phyloP scores from a whole-genome alignment of 108 stramenopile species.

The Chaetoceros muelleri region DNA sequence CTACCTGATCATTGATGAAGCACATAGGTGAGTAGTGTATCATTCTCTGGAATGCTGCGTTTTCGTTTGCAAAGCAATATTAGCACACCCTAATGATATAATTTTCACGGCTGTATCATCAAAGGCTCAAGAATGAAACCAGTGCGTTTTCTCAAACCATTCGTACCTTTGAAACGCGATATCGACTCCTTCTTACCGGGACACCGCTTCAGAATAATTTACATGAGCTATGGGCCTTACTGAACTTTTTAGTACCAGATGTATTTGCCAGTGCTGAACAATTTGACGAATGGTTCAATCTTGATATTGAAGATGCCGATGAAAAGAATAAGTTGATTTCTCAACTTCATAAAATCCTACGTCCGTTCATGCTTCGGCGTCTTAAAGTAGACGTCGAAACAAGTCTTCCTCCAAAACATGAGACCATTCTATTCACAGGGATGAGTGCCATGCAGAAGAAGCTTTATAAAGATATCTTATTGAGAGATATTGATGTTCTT shows the following conservation, averaged over 20 bases:
- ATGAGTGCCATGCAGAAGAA: constrained; percentile 90
- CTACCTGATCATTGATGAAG: constrained; percentile 95
- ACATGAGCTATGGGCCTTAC: constrained; percentile 92
- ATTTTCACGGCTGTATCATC: constrained; percentile 23
- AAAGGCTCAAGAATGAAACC: constrained; percentile 92
- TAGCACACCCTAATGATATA: no score
- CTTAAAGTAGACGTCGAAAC: constrained; percentile 89
- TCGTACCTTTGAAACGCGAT: constrained; percentile 76
- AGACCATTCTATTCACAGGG: constrained; percentile 84
- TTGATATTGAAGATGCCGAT: constrained; percentile 77
- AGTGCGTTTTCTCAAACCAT: constrained; percentile 84
- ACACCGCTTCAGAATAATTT: constrained; percentile 98
- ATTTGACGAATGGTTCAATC: constrained; percentile 94
- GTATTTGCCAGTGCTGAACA: constrained; percentile 83
- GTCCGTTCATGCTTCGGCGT: constrained; percentile 97
- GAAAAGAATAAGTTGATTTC: constrained; percentile 89
- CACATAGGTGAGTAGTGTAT: constrained; percentile 17
- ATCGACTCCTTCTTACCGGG: constrained; percentile 93
- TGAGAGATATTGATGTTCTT: constrained; percentile 76
- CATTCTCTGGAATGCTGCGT: neutral
- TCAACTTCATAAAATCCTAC: constrained; percentile 94
- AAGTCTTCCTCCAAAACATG: constrained; percentile 82
- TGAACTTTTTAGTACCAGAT: constrained; percentile 73
- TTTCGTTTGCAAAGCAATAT: neutral
- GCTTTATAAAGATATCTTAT: constrained; percentile 81